Evolutionary conservation across 257 asterid species (phyloP).

Genomic region (Jasminum sambac): DNA sequence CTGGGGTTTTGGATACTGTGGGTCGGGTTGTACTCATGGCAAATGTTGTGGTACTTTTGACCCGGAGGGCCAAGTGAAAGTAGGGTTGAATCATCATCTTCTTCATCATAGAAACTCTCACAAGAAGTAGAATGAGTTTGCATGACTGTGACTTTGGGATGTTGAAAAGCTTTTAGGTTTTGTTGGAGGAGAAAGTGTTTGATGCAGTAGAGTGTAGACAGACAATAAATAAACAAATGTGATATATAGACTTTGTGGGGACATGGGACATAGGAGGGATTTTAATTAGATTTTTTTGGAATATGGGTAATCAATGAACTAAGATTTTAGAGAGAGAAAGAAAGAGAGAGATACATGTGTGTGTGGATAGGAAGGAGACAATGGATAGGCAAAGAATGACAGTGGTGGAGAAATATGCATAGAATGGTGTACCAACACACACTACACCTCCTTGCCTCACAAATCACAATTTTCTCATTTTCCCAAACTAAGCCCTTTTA

Average conservation of each 20-base stretch:
- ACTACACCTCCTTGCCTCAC: slow-evolving; percentile 31
- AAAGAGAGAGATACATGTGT: slow-evolving; percentile 3
- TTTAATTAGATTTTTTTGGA: not conserved
- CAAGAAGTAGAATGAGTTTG: slow-evolving; percentile 41
- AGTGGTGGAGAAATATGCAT: slow-evolving; percentile 30
- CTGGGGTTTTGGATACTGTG: slow-evolving; percentile 29
- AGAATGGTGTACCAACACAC: slow-evolving; percentile 44
- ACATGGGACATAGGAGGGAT: not conserved
- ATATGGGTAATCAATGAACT: slow-evolving; percentile 12
- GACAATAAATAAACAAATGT: slow-evolving; percentile 25
- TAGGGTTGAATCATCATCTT: slow-evolving; percentile 52
- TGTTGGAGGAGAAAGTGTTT: slow-evolving; percentile 19
- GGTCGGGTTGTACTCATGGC: slow-evolving; percentile 29
- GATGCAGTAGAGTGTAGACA: not conserved
- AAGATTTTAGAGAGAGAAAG: not conserved
- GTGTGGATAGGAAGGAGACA: slow-evolving; percentile 43
- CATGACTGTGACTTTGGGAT: slow-evolving; percentile 39
- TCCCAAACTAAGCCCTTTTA: slow-evolving; percentile 39
- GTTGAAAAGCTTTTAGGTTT: slow-evolving; percentile 22
- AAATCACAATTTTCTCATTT: slow-evolving; percentile 44
- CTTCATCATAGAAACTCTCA: slow-evolving; percentile 34
- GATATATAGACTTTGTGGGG: slow-evolving; percentile 7
- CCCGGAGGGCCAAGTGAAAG: slow-evolving; percentile 89
- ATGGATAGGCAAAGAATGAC: slow-evolving; percentile 30
- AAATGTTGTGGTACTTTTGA: slow-evolving; percentile 38